A percentile compares a stretch with the other conserved stretches of the same genome.
Conservation (phyloP, 345 rosid species). For the Hibiscus mutabilis region DNA sequence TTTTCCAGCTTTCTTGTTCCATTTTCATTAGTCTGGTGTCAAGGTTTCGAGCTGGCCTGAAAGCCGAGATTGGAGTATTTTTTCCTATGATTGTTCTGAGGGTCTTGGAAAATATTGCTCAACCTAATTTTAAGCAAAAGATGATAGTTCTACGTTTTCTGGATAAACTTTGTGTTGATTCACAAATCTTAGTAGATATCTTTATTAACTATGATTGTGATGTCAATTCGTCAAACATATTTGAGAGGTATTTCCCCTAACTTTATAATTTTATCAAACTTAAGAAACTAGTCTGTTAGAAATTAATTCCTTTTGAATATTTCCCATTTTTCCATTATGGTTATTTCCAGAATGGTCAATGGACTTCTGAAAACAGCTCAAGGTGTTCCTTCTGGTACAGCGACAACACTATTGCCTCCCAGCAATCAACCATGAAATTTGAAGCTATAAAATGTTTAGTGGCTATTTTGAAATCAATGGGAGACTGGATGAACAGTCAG, state of each 20-base stretch:
- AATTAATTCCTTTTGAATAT: not conserved
- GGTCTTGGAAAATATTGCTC: slow-evolving; percentile 91
- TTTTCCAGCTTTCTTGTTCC: slow-evolving; percentile 99
- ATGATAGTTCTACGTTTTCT: slow-evolving; percentile 95
- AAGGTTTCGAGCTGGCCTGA: slow-evolving; percentile 86
- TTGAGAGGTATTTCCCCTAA: slow-evolving; percentile 69
- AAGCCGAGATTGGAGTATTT: slow-evolving; percentile 99
- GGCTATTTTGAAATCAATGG: slow-evolving; percentile 88
- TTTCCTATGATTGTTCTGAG: slow-evolving; percentile 99
- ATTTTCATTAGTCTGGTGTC: slow-evolving; percentile 95
- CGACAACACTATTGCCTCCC: slow-evolving; percentile 80
- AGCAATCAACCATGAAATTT: slow-evolving; percentile 83
- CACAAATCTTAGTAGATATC: slow-evolving; percentile 95
- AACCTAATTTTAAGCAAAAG: slow-evolving; percentile 99
- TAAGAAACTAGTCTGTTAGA: not conserved
- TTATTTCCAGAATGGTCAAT: slow-evolving; percentile 79
- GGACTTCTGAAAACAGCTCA: slow-evolving; percentile 99
- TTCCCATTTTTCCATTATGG: slow-evolving; percentile 11
- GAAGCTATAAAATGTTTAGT: slow-evolving; percentile 97
- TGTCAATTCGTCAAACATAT: slow-evolving; percentile 93
- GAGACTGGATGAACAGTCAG: slow-evolving; percentile 97
- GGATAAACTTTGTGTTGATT: slow-evolving; percentile 92
- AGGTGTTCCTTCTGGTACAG: slow-evolving; percentile 83
- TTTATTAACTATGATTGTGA: slow-evolving; percentile 98
- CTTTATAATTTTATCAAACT: not conserved